phyloP scores from a whole-genome alignment of 768 basidiomycete genomes.

The Mycena vitilis region DNA sequence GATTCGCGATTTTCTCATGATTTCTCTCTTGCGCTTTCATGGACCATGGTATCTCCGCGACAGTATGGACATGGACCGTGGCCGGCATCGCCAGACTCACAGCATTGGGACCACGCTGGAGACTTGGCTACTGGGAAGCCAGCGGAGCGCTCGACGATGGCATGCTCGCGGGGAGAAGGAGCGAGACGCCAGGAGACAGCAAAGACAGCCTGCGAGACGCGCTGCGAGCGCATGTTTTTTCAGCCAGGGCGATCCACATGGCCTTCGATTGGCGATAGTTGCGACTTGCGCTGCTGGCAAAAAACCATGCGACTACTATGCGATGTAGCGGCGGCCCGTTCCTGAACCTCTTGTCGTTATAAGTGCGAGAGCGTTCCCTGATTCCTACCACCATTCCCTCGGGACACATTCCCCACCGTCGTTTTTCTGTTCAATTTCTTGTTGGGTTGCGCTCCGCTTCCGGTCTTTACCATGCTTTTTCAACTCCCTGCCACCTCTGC shows the following conservation, averaged over 20 bases:
- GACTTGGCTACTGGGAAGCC: too few species aligned
- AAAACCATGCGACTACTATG: too few species aligned
- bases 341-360: not conserved
- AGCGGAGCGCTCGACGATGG: too few species aligned
- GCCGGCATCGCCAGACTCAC: too few species aligned
- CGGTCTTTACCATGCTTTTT: slow-evolving; percentile 39
- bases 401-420: slow-evolving; percentile 25
- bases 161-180: slow-evolving; percentile 14
- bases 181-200: slow-evolving; percentile 13
- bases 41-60: too few species aligned
- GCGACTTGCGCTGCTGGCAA: too few species aligned
- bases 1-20: too few species aligned
- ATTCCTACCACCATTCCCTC: slow-evolving; percentile 28
- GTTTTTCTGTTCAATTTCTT: slow-evolving; percentile 11
- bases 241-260: not conserved
- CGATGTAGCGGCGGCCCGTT: too few species aligned
- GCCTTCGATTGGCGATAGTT: too few species aligned
- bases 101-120: too few species aligned
- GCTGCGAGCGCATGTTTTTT: slow-evolving; percentile 22
- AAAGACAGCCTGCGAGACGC: slow-evolving; percentile 5
- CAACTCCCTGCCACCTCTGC: slow-evolving; percentile 38
- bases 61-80: too few species aligned
- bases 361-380: slow-evolving; percentile 24
- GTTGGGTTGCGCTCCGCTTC: slow-evolving; percentile 23
- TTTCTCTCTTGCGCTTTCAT: too few species aligned